Conservation (phyloP, 2,329 filamentous ascomycete species). For the Pleoardoris graminearum region DNA sequence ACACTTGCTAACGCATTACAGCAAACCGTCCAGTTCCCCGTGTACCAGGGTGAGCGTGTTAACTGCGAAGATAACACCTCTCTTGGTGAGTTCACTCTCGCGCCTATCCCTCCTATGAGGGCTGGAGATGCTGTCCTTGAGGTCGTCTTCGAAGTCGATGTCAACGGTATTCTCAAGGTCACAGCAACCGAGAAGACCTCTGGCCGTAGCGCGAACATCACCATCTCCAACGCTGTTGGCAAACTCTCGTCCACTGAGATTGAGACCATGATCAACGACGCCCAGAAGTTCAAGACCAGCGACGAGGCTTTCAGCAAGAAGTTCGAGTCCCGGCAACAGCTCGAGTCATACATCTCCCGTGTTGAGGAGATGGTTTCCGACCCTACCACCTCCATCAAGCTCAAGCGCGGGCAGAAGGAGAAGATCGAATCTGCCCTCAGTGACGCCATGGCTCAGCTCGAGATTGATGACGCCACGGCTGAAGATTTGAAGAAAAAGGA, state of each 20-base stretch:
- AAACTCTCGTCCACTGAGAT: conserved; percentile 95
- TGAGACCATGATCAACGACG: conserved; percentile 96
- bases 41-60: conserved; percentile 94
- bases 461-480: conserved; percentile 86
- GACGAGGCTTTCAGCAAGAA: conserved; percentile 99
- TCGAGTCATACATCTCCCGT: conserved; percentile 97
- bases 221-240: conserved; percentile 98
- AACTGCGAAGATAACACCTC: conserved; percentile 99
- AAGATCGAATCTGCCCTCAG: conserved; percentile 97
- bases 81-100: conserved; percentile 94
- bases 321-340: conserved; percentile 98
- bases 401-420: conserved; percentile 99
- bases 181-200: conserved; percentile 99
- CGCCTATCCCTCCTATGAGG: conserved; percentile 82
- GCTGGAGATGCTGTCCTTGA: conserved; percentile 96
- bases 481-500: conserved; percentile 99
- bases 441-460: conserved; percentile 96
- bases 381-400: conserved; percentile 91
- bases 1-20: conserved; percentile 10
- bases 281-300: conserved; percentile 97
- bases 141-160: conserved; percentile 98
- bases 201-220: conserved; percentile 97
- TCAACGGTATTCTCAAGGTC: conserved; percentile 99
- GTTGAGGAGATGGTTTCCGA: conserved; percentile 99
- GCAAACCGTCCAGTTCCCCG: conserved; percentile 85